Evolutionary conservation across 345 rosid species (phyloP).

Genomic region (Gossypium turneri): DNA sequence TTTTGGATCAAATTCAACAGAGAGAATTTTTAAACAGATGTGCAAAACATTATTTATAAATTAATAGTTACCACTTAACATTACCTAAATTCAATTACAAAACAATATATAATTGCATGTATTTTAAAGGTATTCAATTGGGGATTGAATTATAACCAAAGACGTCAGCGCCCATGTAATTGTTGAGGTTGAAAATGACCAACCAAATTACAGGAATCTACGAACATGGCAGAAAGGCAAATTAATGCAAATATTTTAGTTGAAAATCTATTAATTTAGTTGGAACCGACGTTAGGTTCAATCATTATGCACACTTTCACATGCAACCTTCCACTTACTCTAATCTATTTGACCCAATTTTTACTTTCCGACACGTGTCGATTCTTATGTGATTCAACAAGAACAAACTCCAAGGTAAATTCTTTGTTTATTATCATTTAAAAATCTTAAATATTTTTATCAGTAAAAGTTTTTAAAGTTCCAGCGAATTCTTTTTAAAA

Average conservation of each 20-base stretch:
- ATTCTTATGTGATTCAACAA: background rate
- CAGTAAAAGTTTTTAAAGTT: too few relatives aligned
- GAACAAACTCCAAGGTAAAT: background rate
- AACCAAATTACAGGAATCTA: background rate
- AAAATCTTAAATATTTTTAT: background rate
- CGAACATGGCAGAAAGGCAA: background rate
- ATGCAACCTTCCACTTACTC: background rate
- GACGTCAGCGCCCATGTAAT: background rate
- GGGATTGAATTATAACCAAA: too few relatives aligned
- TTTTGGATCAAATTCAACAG: too few relatives aligned
- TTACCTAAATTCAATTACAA: too few relatives aligned
- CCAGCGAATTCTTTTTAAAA: too few relatives aligned
- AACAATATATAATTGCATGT: too few relatives aligned
- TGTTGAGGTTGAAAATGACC: background rate
- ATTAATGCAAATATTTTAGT: background rate
- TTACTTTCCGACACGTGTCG: background rate
- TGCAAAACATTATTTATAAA: too few relatives aligned
- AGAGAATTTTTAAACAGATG: too few relatives aligned
- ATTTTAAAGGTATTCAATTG: too few relatives aligned
- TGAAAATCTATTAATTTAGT: background rate
- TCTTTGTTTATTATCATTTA: background rate
- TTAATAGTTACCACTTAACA: too few relatives aligned
- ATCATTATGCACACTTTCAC: slow-evolving; percentile 10
- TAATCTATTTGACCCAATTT: background rate
- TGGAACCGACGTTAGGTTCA: background rate